Percentiles rank a stretch among this genome's conserved stretches.
phyloP scores from a whole-genome alignment of 306 rosid genomes.

The Prunus davidiana region DNA sequence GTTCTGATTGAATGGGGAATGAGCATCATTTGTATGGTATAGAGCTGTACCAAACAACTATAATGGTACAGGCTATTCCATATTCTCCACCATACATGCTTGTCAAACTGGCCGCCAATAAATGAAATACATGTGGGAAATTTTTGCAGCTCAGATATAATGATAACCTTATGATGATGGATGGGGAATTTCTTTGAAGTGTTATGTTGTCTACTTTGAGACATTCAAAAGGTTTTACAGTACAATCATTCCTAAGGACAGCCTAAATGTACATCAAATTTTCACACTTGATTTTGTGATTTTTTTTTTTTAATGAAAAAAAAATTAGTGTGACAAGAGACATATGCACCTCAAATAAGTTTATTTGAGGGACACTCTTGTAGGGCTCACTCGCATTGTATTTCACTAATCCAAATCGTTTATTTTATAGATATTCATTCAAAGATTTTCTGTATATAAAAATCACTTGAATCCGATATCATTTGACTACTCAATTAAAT shows the following conservation, averaged over 20 bases:
- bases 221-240: not conserved
- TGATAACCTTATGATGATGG: slow-evolving; percentile 15
- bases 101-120: slow-evolving; percentile 51
- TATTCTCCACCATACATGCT: slow-evolving; percentile 52
- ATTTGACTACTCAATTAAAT: too few species aligned
- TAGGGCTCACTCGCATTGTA: too few species aligned
- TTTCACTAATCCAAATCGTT: too few species aligned
- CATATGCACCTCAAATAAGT: too few species aligned
- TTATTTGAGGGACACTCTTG: too few species aligned
- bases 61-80: slow-evolving; percentile 37
- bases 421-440: too few species aligned
- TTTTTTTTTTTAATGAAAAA: not conserved
- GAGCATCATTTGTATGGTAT: slow-evolving; percentile 30
- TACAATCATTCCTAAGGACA: not conserved
- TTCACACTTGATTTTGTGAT: not conserved
- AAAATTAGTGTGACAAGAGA: not conserved
- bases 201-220: slow-evolving; percentile 18
- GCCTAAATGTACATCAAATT: not conserved
- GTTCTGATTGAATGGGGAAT: slow-evolving; percentile 28
- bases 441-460: too few species aligned
- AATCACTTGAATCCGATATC: too few species aligned
- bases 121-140: slow-evolving; percentile 37
- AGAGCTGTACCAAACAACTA: slow-evolving; percentile 32
- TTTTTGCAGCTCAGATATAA: slow-evolving; percentile 15
- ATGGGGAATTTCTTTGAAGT: not conserved